Evolutionary conservation across 1,284 basidiomycete species (phyloP).

Genomic region (Peniophora sp.): DNA sequence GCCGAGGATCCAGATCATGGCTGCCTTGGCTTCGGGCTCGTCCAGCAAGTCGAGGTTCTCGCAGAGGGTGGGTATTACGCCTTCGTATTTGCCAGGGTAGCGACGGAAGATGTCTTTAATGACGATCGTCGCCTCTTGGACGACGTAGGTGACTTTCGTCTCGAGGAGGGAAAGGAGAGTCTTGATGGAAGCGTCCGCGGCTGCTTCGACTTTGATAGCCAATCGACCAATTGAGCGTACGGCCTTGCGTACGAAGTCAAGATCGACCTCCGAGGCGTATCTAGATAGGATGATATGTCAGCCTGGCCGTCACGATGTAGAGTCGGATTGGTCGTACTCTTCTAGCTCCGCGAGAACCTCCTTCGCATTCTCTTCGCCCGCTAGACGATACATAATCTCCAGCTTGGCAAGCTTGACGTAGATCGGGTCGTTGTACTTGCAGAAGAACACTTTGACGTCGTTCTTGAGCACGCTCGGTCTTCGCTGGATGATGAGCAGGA

Average conservation of each 20-base stretch:
- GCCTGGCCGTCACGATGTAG: conserved; percentile 1
- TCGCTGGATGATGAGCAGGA: conserved; percentile 93
- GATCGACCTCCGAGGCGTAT: conserved; percentile 96
- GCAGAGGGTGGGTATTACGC: conserved; percentile 89
- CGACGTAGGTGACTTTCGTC: conserved; percentile 93
- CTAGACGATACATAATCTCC: conserved; percentile 97
- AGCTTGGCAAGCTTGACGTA: conserved; percentile 98
- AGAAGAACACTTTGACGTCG: conserved; percentile 98
- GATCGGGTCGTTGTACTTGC: conserved; percentile 99
- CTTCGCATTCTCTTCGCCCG: conserved; percentile 83
- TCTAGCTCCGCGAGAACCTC: conserved; percentile 92
- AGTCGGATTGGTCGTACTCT: conserved; percentile 55
- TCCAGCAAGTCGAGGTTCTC: conserved; percentile 89
- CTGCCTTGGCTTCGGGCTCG: conserved; percentile 93
- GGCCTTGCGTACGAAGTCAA: conserved; percentile 97
- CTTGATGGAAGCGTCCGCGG: conserved; percentile 87
- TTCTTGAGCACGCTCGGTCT: conserved; percentile 90
- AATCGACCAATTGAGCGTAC: conserved; percentile 94
- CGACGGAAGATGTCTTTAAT: conserved; percentile 98
- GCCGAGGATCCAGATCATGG: conserved; percentile 98
- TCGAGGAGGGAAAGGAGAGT: conserved; percentile 85
- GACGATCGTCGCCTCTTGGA: conserved; percentile 96
- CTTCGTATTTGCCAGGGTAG: conserved; percentile 96
- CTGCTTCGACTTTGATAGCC: conserved; percentile 92
- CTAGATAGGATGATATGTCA: conserved; percentile 29